A percentile compares a stretch with the other conserved stretches of the same genome.
Conservation (phyloP, 1,284 basidiomycete species). For the Rhodofomes roseus region DNA sequence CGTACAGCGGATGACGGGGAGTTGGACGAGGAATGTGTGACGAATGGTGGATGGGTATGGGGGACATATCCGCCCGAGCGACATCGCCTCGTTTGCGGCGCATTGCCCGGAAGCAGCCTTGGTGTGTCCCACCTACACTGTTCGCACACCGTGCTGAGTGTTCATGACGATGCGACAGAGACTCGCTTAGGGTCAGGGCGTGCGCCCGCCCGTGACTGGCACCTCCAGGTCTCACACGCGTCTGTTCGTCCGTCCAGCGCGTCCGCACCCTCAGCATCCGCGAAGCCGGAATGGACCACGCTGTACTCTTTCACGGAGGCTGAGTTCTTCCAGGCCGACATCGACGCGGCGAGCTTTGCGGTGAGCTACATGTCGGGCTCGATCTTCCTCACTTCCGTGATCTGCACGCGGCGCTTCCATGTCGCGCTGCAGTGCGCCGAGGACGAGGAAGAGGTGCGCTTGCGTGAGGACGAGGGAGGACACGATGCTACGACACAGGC, state of each 20-base stretch:
- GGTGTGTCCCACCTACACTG: background rate
- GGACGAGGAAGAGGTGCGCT: background rate
- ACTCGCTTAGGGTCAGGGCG: background rate
- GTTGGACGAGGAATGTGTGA: background rate
- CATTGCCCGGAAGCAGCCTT: background rate
- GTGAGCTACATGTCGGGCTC: background rate
- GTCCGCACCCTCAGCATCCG: background rate
- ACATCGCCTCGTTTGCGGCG: background rate
- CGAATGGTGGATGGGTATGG: background rate
- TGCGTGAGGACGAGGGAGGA: background rate
- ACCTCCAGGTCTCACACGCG: background rate
- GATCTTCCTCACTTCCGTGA: background rate
- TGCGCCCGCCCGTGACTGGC: background rate
- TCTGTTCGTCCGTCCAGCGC: background rate
- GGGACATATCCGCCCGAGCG: background rate
- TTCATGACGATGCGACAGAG: too few relatives aligned
- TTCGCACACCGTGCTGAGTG: background rate
- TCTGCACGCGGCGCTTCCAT: background rate
- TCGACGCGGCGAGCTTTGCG: background rate
- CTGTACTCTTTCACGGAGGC: background rate
- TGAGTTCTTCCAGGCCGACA: background rate
- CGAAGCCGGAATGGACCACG: background rate
- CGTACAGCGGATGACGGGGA: background rate
- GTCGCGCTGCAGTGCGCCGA: background rate
- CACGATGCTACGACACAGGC: background rate